These are phyloP conservation scores for Termitomyces sp. DNA, from an alignment of 768 basidiomycete species.

Conservation along the genomic window DNA sequence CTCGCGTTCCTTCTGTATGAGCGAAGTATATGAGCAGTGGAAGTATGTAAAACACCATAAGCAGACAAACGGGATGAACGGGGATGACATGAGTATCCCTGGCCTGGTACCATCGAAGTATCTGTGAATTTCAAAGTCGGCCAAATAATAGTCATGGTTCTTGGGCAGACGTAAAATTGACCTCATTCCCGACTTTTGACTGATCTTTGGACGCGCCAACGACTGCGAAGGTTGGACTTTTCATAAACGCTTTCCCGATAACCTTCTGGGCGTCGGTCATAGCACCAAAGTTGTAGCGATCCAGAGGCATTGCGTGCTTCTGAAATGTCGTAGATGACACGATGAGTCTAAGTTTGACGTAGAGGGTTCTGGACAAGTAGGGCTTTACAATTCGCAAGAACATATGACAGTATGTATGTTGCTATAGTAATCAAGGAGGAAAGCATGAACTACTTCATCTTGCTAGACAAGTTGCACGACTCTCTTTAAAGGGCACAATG, in stretches of 20 bases:
- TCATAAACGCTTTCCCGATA: constrained; percentile 55
- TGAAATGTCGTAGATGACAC: neutral
- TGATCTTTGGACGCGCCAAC: constrained; percentile 80
- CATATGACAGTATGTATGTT: constrained; percentile 6
- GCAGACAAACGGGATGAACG: constrained; percentile 59
- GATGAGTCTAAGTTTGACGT: neutral
- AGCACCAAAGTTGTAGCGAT: constrained; percentile 8
- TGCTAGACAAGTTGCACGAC: neutral
- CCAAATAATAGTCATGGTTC: neutral
- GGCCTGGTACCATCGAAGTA: constrained; percentile 71
- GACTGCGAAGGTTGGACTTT: constrained; percentile 64
- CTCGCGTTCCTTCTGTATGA: constrained; percentile 56
- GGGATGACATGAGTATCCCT: constrained; percentile 60
- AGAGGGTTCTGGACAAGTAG: neutral
- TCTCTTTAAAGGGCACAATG: neutral
- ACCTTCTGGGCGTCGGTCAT: constrained; percentile 16
- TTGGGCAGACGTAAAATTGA: constrained; percentile 11
- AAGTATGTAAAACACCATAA: neutral
- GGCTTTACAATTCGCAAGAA: neutral
- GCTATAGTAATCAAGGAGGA: neutral
- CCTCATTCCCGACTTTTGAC: constrained; percentile 77
- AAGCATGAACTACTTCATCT: too few species aligned
- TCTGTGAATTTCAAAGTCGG: constrained; percentile 30
- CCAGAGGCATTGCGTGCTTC: constrained; percentile 13
- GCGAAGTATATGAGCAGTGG: neutral